Evolutionary conservation across 1,284 basidiomycete species (phyloP).

Genomic region (Rhodofomes roseus): DNA sequence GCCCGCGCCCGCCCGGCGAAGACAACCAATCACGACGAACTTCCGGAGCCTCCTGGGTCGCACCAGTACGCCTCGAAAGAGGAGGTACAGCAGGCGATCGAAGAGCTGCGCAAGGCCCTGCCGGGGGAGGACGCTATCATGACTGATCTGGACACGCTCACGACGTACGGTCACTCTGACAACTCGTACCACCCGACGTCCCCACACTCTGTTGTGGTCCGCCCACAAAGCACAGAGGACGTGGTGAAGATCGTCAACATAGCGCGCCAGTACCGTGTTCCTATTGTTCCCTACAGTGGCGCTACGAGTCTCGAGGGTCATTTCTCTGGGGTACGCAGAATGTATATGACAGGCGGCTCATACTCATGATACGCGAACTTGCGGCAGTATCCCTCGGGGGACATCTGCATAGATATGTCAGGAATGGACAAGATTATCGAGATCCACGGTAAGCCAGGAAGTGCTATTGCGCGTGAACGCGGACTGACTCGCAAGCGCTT

Average conservation of each 20-base stretch:
- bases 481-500: not conserved
- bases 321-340: constrained; percentile 47
- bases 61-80: constrained; percentile 19
- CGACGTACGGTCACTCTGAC: constrained; percentile 59
- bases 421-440: constrained; percentile 81
- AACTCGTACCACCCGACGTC: constrained; percentile 64
- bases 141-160: constrained; percentile 46
- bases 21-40: constrained; percentile 2
- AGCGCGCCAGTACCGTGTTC: constrained; percentile 51
- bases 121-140: constrained; percentile 42
- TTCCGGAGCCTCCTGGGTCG: constrained; percentile 4
- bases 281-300: constrained; percentile 55
- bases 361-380: not conserved
- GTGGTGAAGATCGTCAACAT: constrained; percentile 56
- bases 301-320: constrained; percentile 61
- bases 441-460: constrained; percentile 55
- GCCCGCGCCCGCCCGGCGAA: constrained; percentile 9
- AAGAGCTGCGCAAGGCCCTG: constrained; percentile 47
- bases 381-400: constrained; percentile 49
- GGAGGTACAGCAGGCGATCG: constrained; percentile 51
- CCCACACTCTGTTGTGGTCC: constrained; percentile 63
- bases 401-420: constrained; percentile 83
- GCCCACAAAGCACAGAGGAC: constrained; percentile 47
- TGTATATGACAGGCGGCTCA: not conserved
- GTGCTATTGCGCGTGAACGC: too few relatives aligned